Evolutionary conservation across 1,139 yeast genomes (phyloP).

Genomic region (Wickerhamomyces sp.): DNA sequence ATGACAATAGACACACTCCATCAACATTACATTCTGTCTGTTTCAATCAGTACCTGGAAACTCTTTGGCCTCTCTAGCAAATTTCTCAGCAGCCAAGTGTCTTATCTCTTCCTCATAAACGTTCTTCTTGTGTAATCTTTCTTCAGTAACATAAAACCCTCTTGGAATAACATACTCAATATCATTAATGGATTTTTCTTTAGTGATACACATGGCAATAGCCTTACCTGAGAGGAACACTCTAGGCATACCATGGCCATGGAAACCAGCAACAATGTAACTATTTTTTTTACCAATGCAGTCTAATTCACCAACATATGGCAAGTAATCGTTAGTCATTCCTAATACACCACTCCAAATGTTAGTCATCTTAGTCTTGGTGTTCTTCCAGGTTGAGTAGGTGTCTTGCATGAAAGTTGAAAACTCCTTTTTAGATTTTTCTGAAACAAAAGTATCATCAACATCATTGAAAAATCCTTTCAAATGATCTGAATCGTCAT

Average conservation of each 20-base stretch:
- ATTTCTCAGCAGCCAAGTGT: background rate
- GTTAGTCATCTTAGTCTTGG: slow-evolving; percentile 9
- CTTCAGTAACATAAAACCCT: slow-evolving; percentile 10
- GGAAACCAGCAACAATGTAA: slow-evolving; percentile 39
- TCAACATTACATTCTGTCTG: too few species aligned
- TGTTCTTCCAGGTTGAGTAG: slow-evolving; percentile 18
- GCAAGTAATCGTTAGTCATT: slow-evolving; percentile 17
- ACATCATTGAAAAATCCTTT: slow-evolving; percentile 8
- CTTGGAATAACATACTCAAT: slow-evolving; percentile 14
- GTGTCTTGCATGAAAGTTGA: slow-evolving; percentile 12
- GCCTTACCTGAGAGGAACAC: slow-evolving; percentile 27
- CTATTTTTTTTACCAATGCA: slow-evolving; percentile 21
- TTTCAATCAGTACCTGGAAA: too few species aligned
- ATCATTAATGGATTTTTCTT: slow-evolving; percentile 10
- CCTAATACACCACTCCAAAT: slow-evolving; percentile 20
- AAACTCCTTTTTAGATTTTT: slow-evolving; percentile 6
- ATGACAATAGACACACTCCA: too few species aligned
- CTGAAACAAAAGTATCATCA: slow-evolving; percentile 16
- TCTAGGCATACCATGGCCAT: slow-evolving; percentile 48
- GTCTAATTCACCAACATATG: slow-evolving; percentile 21
- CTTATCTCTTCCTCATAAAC: slow-evolving; percentile 2
- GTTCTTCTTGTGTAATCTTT: slow-evolving; percentile 14
- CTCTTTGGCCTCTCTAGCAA: slow-evolving; percentile 1
- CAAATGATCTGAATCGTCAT: slow-evolving; percentile 7
- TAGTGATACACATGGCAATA: slow-evolving; percentile 14